These are phyloP conservation scores for Trichomonas tenax DNA, from an alignment of 208 protist species.

Conservation along the genomic window DNA sequence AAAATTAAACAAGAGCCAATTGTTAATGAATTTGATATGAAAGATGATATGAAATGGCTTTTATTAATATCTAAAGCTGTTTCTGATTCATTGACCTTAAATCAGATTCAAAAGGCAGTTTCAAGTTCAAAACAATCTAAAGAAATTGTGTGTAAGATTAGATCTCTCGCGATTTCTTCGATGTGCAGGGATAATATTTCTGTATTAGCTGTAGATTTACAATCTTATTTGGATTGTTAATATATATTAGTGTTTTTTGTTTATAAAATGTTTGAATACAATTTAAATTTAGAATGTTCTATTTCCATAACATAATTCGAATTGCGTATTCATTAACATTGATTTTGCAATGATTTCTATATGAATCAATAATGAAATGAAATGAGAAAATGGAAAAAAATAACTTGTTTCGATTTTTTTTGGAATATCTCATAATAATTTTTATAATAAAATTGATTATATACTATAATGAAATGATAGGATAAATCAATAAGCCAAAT, in stretches of 20 bases:
- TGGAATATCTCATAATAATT: too few species aligned
- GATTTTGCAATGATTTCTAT: too few species aligned
- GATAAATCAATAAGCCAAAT: too few species aligned
- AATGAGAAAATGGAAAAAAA: too few species aligned
- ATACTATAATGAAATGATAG: too few species aligned
- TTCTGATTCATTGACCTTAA: background rate
- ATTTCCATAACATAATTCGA: too few species aligned
- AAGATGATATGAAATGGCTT: background rate
- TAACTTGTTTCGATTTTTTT: too few species aligned
- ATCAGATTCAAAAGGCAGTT: background rate
- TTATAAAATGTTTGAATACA: background rate
- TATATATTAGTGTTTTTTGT: background rate
- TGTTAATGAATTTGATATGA: background rate
- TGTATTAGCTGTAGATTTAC: background rate
- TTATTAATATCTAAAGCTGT: background rate
- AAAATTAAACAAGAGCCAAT: background rate
- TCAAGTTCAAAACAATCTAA: background rate
- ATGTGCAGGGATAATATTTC: background rate
- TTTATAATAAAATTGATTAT: too few species aligned
- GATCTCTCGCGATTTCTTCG: background rate
- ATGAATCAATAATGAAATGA: too few species aligned
- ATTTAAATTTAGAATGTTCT: background rate
- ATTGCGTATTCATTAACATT: too few species aligned
- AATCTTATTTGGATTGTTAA: background rate
- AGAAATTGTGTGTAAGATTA: background rate